phyloP scores from a whole-genome alignment of 2,329 filamentous ascomycete genomes.

The Cytospora piceae region DNA sequence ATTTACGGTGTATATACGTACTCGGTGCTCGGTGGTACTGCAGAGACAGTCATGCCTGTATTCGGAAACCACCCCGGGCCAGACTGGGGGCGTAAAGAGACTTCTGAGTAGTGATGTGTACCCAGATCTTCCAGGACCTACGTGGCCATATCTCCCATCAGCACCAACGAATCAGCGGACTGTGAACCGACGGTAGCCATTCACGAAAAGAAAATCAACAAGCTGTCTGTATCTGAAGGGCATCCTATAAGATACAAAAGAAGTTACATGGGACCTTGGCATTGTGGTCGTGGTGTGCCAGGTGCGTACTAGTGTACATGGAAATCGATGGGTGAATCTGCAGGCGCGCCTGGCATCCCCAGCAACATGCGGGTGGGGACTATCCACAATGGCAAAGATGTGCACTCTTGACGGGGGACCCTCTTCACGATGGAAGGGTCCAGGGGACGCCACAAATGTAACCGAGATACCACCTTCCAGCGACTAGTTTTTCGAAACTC shows the following conservation, averaged over 20 bases:
- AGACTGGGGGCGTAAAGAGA: not conserved
- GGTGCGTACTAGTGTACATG: not conserved
- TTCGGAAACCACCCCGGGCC: not conserved
- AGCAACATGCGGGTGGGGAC: not conserved
- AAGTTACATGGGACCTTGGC: not conserved
- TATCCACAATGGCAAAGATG: not conserved
- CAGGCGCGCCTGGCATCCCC: not conserved
- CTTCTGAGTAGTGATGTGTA: not conserved
- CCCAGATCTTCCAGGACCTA: not conserved
- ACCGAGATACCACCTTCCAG: not conserved
- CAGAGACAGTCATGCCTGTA: not conserved
- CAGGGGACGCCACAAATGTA: not conserved
- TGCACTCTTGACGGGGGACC: not conserved
- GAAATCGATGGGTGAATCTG: not conserved
- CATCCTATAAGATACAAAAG: not conserved
- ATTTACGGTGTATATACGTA: no score
- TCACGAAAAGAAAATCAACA: not conserved
- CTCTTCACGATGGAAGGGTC: not conserved
- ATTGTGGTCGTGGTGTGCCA: not conserved
- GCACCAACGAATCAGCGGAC: not conserved
- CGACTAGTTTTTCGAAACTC: slow-evolving; percentile 2
- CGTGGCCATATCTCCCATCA: not conserved
- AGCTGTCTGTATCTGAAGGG: not conserved
- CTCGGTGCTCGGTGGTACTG: no score
- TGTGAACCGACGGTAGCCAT: not conserved